Percentiles rank a stretch among this genome's conserved stretches.
phyloP scores from a whole-genome alignment of 2,329 filamentous ascomycete species.

The Huntiella abstrusa region DNA sequence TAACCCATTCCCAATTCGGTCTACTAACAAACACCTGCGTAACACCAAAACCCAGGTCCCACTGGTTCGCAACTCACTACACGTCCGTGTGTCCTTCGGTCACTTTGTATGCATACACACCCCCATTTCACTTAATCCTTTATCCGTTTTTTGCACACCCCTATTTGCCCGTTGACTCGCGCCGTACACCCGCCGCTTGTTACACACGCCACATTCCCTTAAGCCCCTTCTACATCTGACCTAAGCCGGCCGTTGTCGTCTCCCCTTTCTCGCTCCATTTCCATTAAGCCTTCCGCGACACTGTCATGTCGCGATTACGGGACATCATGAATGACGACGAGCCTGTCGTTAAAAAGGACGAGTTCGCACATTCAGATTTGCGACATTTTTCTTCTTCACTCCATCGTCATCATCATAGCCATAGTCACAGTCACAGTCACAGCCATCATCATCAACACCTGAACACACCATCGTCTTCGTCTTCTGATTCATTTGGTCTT shows the following conservation, averaged over 20 bases:
- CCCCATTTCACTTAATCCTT: too few relatives aligned
- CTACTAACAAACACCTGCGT: too few relatives aligned
- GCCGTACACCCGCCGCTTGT: neutral
- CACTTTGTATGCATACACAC: too few relatives aligned
- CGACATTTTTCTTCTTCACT: conserved; percentile 4
- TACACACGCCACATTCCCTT: neutral
- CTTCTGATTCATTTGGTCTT: neutral
- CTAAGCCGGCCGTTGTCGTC: neutral
- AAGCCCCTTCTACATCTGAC: conserved; percentile 1
- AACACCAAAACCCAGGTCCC: too few relatives aligned
- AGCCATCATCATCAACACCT: conserved; percentile 1
- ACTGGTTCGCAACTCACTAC: too few relatives aligned
- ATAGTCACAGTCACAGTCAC: neutral
- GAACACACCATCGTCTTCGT: neutral
- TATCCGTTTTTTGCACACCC: too few relatives aligned
- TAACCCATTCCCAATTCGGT: too few relatives aligned
- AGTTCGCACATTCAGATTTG: neutral
- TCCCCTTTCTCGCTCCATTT: neutral
- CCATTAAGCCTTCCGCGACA: neutral
- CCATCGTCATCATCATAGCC: neutral
- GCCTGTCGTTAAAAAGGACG: conserved; percentile 7
- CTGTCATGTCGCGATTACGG: conserved; percentile 9
- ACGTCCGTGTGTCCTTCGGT: too few relatives aligned
- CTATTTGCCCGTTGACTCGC: neutral
- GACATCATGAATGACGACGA: conserved; percentile 12